phyloP scores from a whole-genome alignment of 1,139 yeast species.

The Nakaseomyces sp. region DNA sequence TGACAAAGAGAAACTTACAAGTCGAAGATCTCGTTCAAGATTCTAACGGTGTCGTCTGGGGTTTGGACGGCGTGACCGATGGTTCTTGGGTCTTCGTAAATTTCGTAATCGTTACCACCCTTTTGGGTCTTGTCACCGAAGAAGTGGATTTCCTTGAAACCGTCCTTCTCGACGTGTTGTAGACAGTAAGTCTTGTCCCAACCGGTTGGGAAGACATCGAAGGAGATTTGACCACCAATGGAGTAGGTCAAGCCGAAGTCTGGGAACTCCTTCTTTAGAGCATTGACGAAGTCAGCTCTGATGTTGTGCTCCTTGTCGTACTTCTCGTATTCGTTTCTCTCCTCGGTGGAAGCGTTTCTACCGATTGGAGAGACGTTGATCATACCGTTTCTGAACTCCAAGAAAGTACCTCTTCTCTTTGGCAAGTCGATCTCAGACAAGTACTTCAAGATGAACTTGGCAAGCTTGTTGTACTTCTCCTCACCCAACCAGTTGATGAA shows the following conservation, averaged over 20 bases:
- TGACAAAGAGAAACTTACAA: conserved; percentile 14
- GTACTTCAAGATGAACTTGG: conserved; percentile 75
- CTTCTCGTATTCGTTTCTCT: conserved; percentile 84
- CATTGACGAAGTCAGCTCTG: conserved; percentile 75
- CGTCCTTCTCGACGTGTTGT: conserved; percentile 80
- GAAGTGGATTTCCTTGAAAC: conserved; percentile 84
- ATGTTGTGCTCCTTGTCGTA: conserved; percentile 71
- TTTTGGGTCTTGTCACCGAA: conserved; percentile 96
- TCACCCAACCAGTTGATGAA: conserved; percentile 95
- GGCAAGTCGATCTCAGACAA: conserved; percentile 84
- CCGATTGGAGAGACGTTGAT: conserved; percentile 97
- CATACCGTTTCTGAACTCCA: conserved; percentile 99
- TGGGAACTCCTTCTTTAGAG: conserved; percentile 72
- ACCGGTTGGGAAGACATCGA: conserved; percentile 99
- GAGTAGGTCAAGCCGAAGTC: conserved; percentile 87
- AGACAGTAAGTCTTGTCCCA: conserved; percentile 99
- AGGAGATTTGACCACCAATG: conserved; percentile 98
- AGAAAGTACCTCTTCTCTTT: conserved; percentile 91
- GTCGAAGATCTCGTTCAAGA: conserved; percentile 70
- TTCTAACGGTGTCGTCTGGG: conserved; percentile 81
- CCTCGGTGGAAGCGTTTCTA: conserved; percentile 90
- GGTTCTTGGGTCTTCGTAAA: conserved; percentile 82
- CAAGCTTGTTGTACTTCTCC: conserved; percentile 83
- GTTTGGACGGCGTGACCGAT: conserved; percentile 86
- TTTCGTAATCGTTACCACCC: conserved; percentile 99